Base-by-base conservation (phyloP, 805 yeast genomes). In the Yarrowia sp. region DNA sequence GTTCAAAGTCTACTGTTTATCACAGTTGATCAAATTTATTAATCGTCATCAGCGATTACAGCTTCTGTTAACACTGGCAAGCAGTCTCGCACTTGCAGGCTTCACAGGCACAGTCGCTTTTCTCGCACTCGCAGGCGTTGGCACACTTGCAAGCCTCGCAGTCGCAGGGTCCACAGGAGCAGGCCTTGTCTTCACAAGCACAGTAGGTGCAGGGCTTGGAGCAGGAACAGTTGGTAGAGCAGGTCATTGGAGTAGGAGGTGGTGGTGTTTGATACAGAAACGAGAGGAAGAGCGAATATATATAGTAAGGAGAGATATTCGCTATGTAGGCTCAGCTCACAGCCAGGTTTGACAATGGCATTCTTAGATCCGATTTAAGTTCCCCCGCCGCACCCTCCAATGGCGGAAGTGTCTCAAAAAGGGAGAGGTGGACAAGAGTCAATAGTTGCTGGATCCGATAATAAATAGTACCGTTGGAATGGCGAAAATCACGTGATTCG, bases 211-310 rank as follows among this genome's bases (percentile, higher is more conserved):
- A 58, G 42, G 64, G 64, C 48, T 39, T 55, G 65, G 61, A 28
- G 66, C 65, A 60, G 48, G 53, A 33, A 45, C 66, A 63, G 55
- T 47, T 48, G 65, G 66, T 60, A 42, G 65, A 65, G 66, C 65
- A 60, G 65, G 64, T 43, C 65, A 63, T n/a, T 14, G 36, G 38
- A 28, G 8, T 42, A 36, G 44, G 3, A 18, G 43, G 14, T 36
- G 11, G 18, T 36, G 35, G 17, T 18, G 18, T 17, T 36, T 22
- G 28, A 22, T 22, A 22, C 28, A 22, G 28, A 22, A 22, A 22
- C 28, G 28, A 22, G 28, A 22, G 28, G 28, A 22, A 22, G 28
- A 22, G 28, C 28, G 28, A 5, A 22, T 6, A 32, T 28, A 22
- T 44, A 22, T 44, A 44, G 22, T 22, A 32, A 7, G 4, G 4